Evolutionary conservation across 257 asterid species (phyloP).

Genomic region (Anisodus acutangulus): DNA sequence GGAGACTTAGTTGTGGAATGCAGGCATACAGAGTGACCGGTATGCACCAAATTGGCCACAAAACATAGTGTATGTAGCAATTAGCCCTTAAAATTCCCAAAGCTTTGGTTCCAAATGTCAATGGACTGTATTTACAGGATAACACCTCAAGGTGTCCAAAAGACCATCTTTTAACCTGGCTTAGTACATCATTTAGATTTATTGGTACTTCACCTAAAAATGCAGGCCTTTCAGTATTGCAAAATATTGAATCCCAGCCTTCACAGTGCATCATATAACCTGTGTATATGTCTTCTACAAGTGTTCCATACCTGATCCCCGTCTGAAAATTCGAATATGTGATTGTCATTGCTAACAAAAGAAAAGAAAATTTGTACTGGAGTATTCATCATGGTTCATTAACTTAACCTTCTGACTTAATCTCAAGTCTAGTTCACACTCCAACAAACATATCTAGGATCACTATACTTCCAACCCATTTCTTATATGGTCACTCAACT

Average conservation of each 20-base stretch:
- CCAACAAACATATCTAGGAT: too few relatives aligned
- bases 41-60: constrained; percentile 30
- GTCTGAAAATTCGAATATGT: constrained; percentile 31
- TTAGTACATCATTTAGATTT: constrained; percentile 34
- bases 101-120: constrained; percentile 35
- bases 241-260: constrained; percentile 43
- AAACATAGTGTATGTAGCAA: constrained; percentile 31
- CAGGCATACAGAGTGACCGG: constrained; percentile 25
- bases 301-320: constrained; percentile 44
- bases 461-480: too few relatives aligned
- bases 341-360: background rate
- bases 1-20: constrained; percentile 29
- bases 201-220: constrained; percentile 43
- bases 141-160: constrained; percentile 37
- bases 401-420: too few relatives aligned
- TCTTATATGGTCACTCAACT: too few relatives aligned
- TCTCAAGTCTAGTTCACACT: too few relatives aligned
- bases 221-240: constrained; percentile 40
- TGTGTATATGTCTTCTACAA: constrained; percentile 46
- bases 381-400: background rate
- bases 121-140: constrained; percentile 38
- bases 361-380: background rate
- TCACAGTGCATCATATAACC: constrained; percentile 40
- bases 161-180: constrained; percentile 42
- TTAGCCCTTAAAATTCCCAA: constrained; percentile 22